Evolutionary conservation across 2,329 filamentous ascomycete species (phyloP).

Genomic region (Ascochyta fabae): DNA sequence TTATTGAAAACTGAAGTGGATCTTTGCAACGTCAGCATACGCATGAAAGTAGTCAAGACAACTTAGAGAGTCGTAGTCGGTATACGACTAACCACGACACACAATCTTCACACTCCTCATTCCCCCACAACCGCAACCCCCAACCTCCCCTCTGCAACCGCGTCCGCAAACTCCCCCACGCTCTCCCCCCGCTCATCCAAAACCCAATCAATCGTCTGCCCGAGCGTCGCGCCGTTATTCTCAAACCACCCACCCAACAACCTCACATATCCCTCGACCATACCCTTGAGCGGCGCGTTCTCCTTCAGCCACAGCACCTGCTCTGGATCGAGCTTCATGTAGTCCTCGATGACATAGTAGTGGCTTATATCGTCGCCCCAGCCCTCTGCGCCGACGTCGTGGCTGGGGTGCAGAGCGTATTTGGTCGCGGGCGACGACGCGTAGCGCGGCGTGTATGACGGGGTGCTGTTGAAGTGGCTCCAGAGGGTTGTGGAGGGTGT

Average conservation of each 20-base stretch:
- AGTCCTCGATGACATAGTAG: conserved; percentile 69
- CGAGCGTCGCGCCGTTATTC: conserved; percentile 68
- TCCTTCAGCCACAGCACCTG: conserved; percentile 65
- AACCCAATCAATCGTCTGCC: conserved; percentile 64
- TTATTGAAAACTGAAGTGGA: neutral
- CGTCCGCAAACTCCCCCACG: conserved; percentile 63
- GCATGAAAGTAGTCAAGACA: no score
- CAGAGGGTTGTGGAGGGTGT: conserved; percentile 34
- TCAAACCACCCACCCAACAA: conserved; percentile 64
- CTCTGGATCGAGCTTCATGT: conserved; percentile 67
- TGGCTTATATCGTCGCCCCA: conserved; percentile 70
- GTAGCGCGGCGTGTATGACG: conserved; percentile 47
- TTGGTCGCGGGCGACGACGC: conserved; percentile 47
- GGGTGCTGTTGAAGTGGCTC: conserved; percentile 47
- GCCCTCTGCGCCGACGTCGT: conserved; percentile 64
- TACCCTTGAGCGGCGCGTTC: conserved; percentile 61
- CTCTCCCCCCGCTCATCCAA: conserved; percentile 62
- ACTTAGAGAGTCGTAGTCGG: no score
- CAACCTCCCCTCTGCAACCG: conserved; percentile 74
- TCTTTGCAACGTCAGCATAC: no score
- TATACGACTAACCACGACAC: neutral
- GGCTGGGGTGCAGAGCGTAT: conserved; percentile 55
- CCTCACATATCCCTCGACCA: conserved; percentile 62
- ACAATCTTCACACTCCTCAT: neutral
- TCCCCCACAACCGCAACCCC: conserved; percentile 58